Evolutionary conservation across 148 eudicot species (phyloP), one percentile per base, ranked within the genome.

Genomic region (Heliamphora exappendiculata): DNA sequence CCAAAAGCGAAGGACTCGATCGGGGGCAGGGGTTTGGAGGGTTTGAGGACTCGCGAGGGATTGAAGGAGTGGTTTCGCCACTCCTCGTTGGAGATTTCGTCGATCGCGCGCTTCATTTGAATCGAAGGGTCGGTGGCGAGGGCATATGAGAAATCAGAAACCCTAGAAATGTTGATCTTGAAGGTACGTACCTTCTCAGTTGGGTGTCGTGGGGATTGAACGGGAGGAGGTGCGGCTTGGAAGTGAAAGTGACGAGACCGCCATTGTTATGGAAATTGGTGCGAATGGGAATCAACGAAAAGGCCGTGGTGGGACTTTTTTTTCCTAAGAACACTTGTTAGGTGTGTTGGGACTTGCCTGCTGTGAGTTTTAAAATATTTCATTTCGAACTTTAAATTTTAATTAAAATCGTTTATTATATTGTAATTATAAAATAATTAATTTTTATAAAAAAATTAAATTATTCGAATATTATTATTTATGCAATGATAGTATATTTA

Each of bases 1-100:
- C 57, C 63, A 80, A 78, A 93, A 1, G 92, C 85, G 77, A 91
- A 93, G 50, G 98, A 91, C 81, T 93, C 94, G 34, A 91, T 93
- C 22, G 91, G 87, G 37, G 95, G 88, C 4, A 83, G 85, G 72
- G 70, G 39, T 3, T 36, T 17, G 26, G 74, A 37, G 39, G 76
- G 45, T 36, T 74, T 69, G 82, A 88, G 77, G 82, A 83, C 31
- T 44, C 78, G 80, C 17, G 94, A 88, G 64, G 94, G 88, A 34
- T 86, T 79, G 84, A 90, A 91, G 76, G 77, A 57, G 82, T 81
- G 87, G 17, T 80, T 78, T 0, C 82, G 85, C 97, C 97, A 91
- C 44, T 90, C 94, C 7, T 88, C 92, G 76, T 90, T 92, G 67
- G 97, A 90, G 74, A 91, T 84, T 80, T 91, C 97, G 41, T 80